phyloP scores from a whole-genome alignment of 2,329 filamentous ascomycete genomes.

The Spiromastix sp. region DNA sequence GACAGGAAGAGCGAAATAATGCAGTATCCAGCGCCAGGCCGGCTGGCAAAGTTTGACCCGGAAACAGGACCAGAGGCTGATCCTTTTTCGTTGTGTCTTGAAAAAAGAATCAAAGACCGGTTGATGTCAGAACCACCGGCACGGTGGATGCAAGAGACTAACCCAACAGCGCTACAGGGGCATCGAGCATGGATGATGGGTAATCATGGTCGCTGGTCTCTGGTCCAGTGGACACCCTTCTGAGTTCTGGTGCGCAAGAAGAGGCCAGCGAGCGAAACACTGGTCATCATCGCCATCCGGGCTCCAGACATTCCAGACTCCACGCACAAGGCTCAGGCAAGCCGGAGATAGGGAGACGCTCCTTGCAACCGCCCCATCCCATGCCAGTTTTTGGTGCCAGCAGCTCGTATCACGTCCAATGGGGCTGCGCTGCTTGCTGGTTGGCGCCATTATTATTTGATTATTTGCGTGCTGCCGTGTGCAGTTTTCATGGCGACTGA shows the following conservation, averaged over 20 bases:
- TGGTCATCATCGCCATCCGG: too few species aligned
- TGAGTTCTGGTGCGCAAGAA: too few species aligned
- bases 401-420: slow-evolving; percentile 2
- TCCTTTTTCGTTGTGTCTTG: slow-evolving; percentile 21
- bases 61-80: slow-evolving; percentile 31
- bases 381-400: neutral
- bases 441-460: slow-evolving; percentile 1
- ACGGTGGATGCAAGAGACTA: neutral
- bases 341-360: too few species aligned
- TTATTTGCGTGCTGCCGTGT: neutral
- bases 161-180: neutral
- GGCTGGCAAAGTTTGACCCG: slow-evolving; percentile 25
- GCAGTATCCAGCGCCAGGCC: neutral
- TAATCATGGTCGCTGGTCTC: too few species aligned
- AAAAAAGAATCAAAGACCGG: slow-evolving; percentile 13
- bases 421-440: neutral
- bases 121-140: slow-evolving; percentile 28
- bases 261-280: too few species aligned
- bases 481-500: too few species aligned
- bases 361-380: too few species aligned
- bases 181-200: slow-evolving; percentile 1
- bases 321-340: too few species aligned
- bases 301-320: too few species aligned
- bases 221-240: neutral
- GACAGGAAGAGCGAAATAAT: neutral